These are phyloP conservation scores for Neospora caninum DNA, from an alignment of 169 alveolate species.

Conservation along the genomic window DNA sequence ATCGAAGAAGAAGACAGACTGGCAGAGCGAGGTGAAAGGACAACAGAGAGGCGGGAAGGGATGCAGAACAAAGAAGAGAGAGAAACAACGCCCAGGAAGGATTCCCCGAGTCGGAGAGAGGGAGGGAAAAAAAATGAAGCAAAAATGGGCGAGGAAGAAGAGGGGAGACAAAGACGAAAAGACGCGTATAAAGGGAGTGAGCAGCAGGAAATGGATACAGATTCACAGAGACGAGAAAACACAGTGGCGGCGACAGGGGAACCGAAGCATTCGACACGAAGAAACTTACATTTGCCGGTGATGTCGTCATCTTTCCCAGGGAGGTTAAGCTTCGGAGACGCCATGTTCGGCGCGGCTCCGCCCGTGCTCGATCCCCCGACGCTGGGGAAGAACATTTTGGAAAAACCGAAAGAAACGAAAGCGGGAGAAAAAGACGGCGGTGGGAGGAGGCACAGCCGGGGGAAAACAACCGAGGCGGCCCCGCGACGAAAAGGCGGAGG, in stretches of 20 bases:
- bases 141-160: not conserved
- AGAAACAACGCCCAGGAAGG: no score
- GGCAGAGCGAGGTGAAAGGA: not conserved
- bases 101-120: no score
- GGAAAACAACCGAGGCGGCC: not conserved
- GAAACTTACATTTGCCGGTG: constrained; percentile 63
- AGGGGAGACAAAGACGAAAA: not conserved
- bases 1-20: not conserved
- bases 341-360: constrained; percentile 37
- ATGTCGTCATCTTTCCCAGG: constrained; percentile 51
- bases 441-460: not conserved
- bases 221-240: not conserved
- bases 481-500: no score
- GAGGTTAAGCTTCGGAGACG: constrained; percentile 22
- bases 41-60: no score
- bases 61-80: no score
- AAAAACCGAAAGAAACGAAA: not conserved
- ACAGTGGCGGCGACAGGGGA: not conserved
- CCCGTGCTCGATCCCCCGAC: constrained; percentile 52
- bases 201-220: constrained; percentile 54
- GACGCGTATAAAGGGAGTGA: constrained; percentile 42
- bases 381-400: constrained; percentile 58
- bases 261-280: not conserved
- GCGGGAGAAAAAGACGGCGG: not conserved
- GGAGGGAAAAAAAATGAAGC: no score